Percentiles rank a stretch among this genome's conserved stretches.
These are phyloP conservation scores for Rhizophagus clarus DNA, from an alignment of 192 early-diverging fungal genomes.

Conservation along the genomic window DNA sequence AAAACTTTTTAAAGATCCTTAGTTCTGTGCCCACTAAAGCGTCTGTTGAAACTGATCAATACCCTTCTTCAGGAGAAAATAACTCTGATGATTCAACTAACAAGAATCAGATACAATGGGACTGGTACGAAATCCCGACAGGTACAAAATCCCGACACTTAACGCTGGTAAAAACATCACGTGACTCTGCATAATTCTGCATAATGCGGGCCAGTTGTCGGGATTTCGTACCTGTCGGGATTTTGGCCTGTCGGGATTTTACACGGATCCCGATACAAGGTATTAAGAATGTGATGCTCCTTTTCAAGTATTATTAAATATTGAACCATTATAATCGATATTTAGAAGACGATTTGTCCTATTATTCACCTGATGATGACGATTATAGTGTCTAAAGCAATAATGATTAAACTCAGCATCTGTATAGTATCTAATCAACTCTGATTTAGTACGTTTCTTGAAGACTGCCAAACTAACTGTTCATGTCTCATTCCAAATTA, in stretches of 20 bases:
- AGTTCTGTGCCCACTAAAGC: neutral
- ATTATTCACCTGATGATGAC: slow-evolving; percentile 8
- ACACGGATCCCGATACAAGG: no score
- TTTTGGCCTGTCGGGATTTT: no score
- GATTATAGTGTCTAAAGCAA: slow-evolving; percentile 23
- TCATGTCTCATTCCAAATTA: slow-evolving; percentile 21
- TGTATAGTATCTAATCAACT: slow-evolving; percentile 9
- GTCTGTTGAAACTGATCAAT: slow-evolving; percentile 2
- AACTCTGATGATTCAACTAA: slow-evolving; percentile 5
- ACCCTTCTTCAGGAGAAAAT: neutral
- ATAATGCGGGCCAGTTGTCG: no score
- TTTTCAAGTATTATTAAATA: slow-evolving; percentile 30
- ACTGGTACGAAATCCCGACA: no score
- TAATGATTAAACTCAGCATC: slow-evolving; percentile 5
- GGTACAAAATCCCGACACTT: no score
- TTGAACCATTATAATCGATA: slow-evolving; percentile 21
- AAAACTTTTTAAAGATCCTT: no score
- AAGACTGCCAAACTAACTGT: slow-evolving; percentile 9
- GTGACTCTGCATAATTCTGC: no score
- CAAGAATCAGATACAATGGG: slow-evolving; percentile 5
- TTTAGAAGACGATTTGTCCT: slow-evolving; percentile 21
- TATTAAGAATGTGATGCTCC: neutral
- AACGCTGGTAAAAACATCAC: no score
- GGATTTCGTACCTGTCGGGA: no score
- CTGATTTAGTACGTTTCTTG: slow-evolving; percentile 9